phyloP scores from a whole-genome alignment of 805 yeast species.

The Ogataea degrootiae region DNA sequence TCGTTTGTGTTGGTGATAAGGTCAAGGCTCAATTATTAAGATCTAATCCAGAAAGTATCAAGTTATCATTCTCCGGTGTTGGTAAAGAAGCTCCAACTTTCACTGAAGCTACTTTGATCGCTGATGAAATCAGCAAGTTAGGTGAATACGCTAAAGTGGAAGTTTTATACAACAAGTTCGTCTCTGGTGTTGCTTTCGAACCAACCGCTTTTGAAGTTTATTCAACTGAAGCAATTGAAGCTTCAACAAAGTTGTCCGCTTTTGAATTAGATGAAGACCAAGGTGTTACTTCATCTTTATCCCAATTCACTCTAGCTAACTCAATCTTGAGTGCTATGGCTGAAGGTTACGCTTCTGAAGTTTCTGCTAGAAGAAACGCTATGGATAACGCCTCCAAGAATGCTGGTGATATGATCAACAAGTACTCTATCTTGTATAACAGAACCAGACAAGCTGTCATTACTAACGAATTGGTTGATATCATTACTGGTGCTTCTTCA shows the following conservation, averaged over 20 bases:
- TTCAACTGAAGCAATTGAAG: conserved; percentile 66
- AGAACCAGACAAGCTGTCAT: conserved; percentile 99
- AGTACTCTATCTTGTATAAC: conserved; percentile 95
- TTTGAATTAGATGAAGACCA: conserved; percentile 75
- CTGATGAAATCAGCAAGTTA: conserved; percentile 72
- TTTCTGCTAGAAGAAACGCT: conserved; percentile 98
- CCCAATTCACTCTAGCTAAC: conserved; percentile 89
- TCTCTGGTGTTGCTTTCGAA: conserved; percentile 85
- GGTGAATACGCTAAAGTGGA: conserved; percentile 74
- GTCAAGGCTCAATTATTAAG: conserved; percentile 83
- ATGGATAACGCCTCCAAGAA: conserved; percentile 99
- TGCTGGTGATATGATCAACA: conserved; percentile 98
- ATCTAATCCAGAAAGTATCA: conserved; percentile 65
- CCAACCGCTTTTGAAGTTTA: conserved; percentile 67
- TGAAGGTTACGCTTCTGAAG: conserved; percentile 97
- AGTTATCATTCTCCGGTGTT: conserved; percentile 79
- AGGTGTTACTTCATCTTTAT: conserved; percentile 58
- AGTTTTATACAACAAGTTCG: conserved; percentile 82
- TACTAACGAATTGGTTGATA: conserved; percentile 98
- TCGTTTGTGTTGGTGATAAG: conserved; percentile 93
- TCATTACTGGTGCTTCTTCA: conserved; percentile 99
- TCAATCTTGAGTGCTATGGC: conserved; percentile 87
- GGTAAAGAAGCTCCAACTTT: conserved; percentile 98
- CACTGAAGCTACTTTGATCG: conserved; percentile 80
- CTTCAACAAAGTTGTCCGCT: conserved; percentile 79